A percentile compares a stretch with the other conserved stretches of the same genome.
Conservation (phyloP, 2,329 filamentous ascomycete genomes). For the Hirsutella thompsonii region DNA sequence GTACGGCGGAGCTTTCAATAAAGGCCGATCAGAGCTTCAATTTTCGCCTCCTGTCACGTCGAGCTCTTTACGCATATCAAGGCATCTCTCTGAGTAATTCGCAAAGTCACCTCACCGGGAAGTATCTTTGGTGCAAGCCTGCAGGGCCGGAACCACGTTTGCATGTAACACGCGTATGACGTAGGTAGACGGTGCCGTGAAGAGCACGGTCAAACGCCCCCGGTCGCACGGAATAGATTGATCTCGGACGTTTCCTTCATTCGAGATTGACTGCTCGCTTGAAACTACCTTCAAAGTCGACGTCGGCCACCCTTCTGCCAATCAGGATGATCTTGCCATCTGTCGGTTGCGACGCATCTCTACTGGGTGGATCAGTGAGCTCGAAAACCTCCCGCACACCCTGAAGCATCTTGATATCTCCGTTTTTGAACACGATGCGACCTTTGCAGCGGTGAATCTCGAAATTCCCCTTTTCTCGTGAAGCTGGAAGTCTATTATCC, state of each 20-base stretch:
- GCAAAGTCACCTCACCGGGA: too few relatives aligned
- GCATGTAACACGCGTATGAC: too few relatives aligned
- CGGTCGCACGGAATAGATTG: too few relatives aligned
- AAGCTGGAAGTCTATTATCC: slow-evolving; percentile 53
- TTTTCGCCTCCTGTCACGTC: too few relatives aligned
- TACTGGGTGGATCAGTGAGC: slow-evolving; percentile 51
- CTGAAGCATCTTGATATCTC: slow-evolving; percentile 65
- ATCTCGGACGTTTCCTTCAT: slow-evolving; percentile 1
- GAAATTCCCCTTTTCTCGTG: slow-evolving; percentile 30
- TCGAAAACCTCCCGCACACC: slow-evolving; percentile 92
- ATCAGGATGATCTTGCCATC: slow-evolving; percentile 52
- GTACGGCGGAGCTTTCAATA: background rate
- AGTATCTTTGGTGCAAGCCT: too few relatives aligned
- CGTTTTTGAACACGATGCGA: slow-evolving; percentile 52
- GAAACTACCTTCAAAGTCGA: slow-evolving; percentile 37
- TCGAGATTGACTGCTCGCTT: slow-evolving; percentile 10
- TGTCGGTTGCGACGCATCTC: slow-evolving; percentile 12
- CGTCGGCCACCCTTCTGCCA: slow-evolving; percentile 38
- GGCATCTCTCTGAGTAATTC: too few relatives aligned
- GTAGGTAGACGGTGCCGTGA: too few relatives aligned
- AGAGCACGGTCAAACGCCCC: too few relatives aligned
- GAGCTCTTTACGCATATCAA: too few relatives aligned
- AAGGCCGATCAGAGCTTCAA: background rate
- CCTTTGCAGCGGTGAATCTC: slow-evolving; percentile 88
- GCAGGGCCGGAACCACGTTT: too few relatives aligned